Base-by-base conservation (phyloP, 352 stramenopile species). In the Globisporangium sylvaticum region DNA sequence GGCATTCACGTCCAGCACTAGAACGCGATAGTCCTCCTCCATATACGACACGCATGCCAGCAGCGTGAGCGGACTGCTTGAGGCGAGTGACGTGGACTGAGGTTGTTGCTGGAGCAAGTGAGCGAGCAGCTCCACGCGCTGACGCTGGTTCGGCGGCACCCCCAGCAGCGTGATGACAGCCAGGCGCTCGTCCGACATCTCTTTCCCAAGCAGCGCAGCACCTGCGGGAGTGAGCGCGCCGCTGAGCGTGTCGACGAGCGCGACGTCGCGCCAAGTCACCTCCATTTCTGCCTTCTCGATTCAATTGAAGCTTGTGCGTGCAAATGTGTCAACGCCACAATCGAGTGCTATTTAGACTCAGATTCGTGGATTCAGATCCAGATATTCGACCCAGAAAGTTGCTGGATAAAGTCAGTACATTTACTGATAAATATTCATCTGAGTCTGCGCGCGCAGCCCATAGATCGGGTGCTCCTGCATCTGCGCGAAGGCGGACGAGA, bases 151-250 rank as follows among this genome's bases (percentile, higher is more conserved):
- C 31, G 76, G 72, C 18, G 70, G 71, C 14, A 78, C 27, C 12
- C 84, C 84, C 3, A 82, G 37, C 1, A 90, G 52, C 10, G 71
- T 83, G 27, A 89, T 64, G 20, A 91, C 60, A 0, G 74, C 73
- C 18, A 93, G 65, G 5, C 74, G 83, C 54, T 91, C 85, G 18
- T 89, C 77, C 8, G 61, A 61, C 24, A 84, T n/a, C 59, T 88
- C 73, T 12, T 74, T 62, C 27, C 71, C 73, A 27, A 93, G 72
- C 12, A 90, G 48, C 31, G 62, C 68, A 15, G 64, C 53, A 15
- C 73, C 80, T 8, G 70, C 70, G 29, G 71, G 15, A 20, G 77
- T 79, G 29, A 89, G 53, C 24, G 71, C 66, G 53, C 76, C 77
- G 22, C 34, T 67, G 37, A 42, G 31, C 48, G 66, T 74, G 37